These are phyloP conservation scores for Teunomyces barrocoloradensis DNA, from an alignment of 805 yeast genomes.

Conservation along the genomic window DNA sequence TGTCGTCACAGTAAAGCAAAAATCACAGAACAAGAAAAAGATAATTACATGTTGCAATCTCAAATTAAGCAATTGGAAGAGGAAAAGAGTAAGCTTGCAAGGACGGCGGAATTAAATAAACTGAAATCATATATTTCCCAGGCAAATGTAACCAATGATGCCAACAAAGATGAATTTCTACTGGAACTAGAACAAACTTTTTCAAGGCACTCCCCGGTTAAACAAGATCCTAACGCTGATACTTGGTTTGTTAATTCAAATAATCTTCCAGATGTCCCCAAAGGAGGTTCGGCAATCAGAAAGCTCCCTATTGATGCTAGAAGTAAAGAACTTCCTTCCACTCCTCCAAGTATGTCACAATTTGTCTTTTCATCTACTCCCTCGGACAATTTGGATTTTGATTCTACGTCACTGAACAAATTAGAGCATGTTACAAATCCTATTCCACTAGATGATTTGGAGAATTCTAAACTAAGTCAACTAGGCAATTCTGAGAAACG, in stretches of 20 bases:
- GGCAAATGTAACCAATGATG: neutral
- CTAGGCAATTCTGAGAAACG: neutral
- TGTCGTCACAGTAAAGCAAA: slow-evolving; percentile 17
- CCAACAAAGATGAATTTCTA: slow-evolving; percentile 8
- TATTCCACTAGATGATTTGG: too few relatives aligned
- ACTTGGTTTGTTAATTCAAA: slow-evolving; percentile 1
- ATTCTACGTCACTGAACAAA: neutral
- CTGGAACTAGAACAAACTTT: slow-evolving; percentile 11
- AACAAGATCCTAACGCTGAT: neutral
- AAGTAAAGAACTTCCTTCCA: neutral
- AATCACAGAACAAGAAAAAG: slow-evolving; percentile 23
- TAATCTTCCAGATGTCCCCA: neutral
- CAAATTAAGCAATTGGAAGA: slow-evolving; percentile 21
- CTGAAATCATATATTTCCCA: slow-evolving; percentile 2
- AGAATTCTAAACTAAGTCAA: too few relatives aligned
- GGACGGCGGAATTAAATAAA: neutral
- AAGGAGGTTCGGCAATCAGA: neutral
- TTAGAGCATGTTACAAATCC: neutral
- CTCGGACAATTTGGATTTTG: neutral
- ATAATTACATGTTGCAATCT: slow-evolving; percentile 22
- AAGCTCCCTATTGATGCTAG: neutral
- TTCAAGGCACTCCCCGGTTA: neutral
- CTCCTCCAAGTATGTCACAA: neutral
- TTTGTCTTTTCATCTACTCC: neutral
- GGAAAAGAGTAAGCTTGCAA: slow-evolving; percentile 11